Conservation (phyloP, 495 filamentous ascomycete species). For the Neurospora sp. region DNA sequence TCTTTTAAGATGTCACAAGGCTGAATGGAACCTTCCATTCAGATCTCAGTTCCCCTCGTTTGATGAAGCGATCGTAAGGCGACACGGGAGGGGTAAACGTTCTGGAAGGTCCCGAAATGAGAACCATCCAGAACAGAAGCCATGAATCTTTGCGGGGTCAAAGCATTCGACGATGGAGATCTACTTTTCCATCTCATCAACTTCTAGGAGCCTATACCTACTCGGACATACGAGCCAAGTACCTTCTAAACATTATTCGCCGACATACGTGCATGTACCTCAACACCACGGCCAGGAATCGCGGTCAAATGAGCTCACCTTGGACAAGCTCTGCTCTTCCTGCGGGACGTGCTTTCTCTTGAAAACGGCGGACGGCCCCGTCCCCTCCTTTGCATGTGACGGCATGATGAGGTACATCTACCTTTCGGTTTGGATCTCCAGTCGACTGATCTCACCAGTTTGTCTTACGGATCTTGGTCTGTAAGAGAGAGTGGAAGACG, state of each 20-base stretch:
- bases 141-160: neutral
- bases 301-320: neutral
- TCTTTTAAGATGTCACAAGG: neutral
- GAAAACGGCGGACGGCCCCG: neutral
- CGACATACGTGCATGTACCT: neutral
- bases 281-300: neutral
- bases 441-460: neutral
- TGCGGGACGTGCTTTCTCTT: neutral
- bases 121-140: neutral
- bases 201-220: neutral
- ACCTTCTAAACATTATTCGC: neutral
- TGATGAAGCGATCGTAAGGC: neutral
- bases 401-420: neutral
- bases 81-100: neutral
- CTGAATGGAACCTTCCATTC: neutral
- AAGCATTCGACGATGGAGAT: neutral
- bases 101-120: neutral
- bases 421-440: neutral
- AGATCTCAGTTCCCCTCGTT: neutral
- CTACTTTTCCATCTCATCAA: neutral
- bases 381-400: neutral
- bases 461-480: neutral
- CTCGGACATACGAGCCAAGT: neutral
- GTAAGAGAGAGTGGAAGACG: neutral
- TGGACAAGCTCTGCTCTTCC: neutral